A percentile compares a stretch with the other conserved stretches of the same genome.
phyloP scores from a whole-genome alignment of 139 green algal genomes.

The Choricystis sp. region DNA sequence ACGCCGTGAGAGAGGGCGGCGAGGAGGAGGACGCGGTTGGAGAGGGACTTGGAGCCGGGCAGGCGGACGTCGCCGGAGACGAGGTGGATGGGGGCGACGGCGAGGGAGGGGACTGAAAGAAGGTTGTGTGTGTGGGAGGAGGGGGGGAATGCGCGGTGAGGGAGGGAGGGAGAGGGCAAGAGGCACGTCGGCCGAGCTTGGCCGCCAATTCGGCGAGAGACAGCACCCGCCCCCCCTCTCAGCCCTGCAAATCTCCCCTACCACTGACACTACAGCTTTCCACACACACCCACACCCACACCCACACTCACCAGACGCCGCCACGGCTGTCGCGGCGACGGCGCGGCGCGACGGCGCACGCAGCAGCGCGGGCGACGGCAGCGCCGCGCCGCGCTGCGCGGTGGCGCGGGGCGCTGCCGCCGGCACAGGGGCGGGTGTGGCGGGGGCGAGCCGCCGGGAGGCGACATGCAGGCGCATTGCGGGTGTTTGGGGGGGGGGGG shows the following conservation, averaged over 20 bases:
- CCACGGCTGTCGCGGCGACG: too few relatives aligned
- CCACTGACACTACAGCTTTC: neutral
- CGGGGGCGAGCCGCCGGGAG: too few relatives aligned
- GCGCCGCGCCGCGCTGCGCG: too few relatives aligned
- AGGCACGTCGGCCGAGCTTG: neutral
- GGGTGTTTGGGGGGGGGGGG: too few relatives aligned
- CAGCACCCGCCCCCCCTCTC: neutral
- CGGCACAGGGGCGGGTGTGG: too few relatives aligned
- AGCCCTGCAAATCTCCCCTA: neutral
- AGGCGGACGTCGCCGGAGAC: constrained; percentile 59
- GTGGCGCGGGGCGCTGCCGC: too few relatives aligned
- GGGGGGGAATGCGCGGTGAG: neutral
- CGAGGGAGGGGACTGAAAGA: neutral
- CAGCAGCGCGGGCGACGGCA: too few relatives aligned
- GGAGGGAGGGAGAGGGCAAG: neutral
- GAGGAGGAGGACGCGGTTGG: constrained; percentile 89
- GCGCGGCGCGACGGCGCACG: too few relatives aligned
- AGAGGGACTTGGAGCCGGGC: constrained; percentile 93
- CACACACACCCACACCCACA: neutral
- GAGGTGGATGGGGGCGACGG: constrained; percentile 26
- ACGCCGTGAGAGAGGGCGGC: constrained; percentile 76
- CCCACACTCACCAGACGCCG: too few relatives aligned
- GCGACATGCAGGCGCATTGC: too few relatives aligned
- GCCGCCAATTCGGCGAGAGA: neutral
- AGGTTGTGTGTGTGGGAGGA: neutral